Evolutionary conservation across 2,329 filamentous ascomycete species (phyloP).

Genomic region (Helminthosporium solani): DNA sequence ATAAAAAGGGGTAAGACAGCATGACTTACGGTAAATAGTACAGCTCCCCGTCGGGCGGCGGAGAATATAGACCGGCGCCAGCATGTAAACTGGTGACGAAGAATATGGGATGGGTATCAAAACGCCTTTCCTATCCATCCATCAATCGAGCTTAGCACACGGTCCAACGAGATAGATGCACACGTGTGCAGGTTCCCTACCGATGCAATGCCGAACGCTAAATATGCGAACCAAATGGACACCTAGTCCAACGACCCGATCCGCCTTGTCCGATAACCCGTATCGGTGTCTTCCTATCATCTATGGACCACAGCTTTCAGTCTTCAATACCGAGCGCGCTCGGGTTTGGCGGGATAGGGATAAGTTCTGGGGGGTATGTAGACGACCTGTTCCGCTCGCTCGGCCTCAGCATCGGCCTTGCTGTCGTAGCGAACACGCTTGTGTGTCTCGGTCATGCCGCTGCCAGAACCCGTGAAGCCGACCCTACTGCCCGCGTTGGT

Average conservation of each 20-base stretch:
- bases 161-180: conserved; percentile 9
- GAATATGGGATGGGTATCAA: conserved; percentile 21
- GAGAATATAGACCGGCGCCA: too few species aligned
- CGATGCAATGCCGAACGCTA: conserved; percentile 25
- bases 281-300: too few species aligned
- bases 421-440: conserved; percentile 82
- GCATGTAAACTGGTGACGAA: too few species aligned
- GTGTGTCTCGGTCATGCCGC: conserved; percentile 91
- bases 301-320: background rate
- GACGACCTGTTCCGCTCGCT: conserved; percentile 23
- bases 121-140: conserved; percentile 24
- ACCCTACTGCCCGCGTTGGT: conserved; percentile 86
- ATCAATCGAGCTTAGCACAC: conserved; percentile 23
- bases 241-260: too few species aligned
- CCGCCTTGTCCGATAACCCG: background rate
- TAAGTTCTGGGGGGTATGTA: conserved; percentile 2
- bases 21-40: too few species aligned
- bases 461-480: conserved; percentile 92
- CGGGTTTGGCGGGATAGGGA: background rate
- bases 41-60: too few species aligned
- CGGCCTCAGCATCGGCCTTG: conserved; percentile 31
- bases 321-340: background rate
- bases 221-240: conserved; percentile 4
- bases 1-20: too few species aligned
- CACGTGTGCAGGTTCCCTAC: conserved; percentile 22